phyloP scores from a whole-genome alignment of 148 eudicot genomes.

The Linanthus parryae region DNA sequence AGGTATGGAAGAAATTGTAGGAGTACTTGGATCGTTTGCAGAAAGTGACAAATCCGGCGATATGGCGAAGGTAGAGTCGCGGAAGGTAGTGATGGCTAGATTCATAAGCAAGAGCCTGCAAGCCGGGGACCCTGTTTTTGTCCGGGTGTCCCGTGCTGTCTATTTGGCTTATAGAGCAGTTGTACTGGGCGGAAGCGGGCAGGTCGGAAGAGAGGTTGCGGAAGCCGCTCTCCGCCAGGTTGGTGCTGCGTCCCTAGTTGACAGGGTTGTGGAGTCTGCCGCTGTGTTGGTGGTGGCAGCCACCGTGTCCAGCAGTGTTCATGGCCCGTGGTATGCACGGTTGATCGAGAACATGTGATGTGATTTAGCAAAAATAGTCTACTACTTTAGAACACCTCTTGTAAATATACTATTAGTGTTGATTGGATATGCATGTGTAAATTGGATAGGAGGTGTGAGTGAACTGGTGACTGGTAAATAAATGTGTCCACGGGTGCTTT shows the following conservation, averaged over 20 bases:
- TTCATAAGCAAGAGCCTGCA: conserved; percentile 44
- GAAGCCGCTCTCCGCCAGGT: conserved; percentile 31
- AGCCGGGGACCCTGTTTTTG: conserved; percentile 43
- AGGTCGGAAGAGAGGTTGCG: conserved; percentile 27
- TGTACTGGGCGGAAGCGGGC: conserved; percentile 34
- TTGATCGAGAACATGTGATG: conserved; percentile 23
- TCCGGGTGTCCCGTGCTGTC: conserved; percentile 36
- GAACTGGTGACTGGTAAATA: too few species aligned
- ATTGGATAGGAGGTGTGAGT: too few species aligned
- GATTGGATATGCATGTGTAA: too few species aligned
- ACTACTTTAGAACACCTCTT: too few species aligned
- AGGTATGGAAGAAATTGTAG: conserved; percentile 31
- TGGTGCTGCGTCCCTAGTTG: conserved; percentile 26
- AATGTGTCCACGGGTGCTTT: too few species aligned
- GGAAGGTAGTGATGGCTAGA: conserved; percentile 31
- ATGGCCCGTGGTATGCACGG: conserved; percentile 35
- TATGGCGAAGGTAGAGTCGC: conserved; percentile 12
- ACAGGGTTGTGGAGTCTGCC: conserved; percentile 22
- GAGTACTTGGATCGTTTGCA: conserved; percentile 14
- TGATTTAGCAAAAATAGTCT: too few species aligned
- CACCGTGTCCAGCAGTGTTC: conserved; percentile 31
- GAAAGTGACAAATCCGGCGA: conserved; percentile 13
- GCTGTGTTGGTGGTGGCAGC: conserved; percentile 25
- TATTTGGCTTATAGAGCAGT: conserved; percentile 45
- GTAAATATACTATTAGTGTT: too few species aligned